Evolutionary conservation across 2,329 filamentous ascomycete genomes (phyloP).

Genomic region (Claviceps sp.): DNA sequence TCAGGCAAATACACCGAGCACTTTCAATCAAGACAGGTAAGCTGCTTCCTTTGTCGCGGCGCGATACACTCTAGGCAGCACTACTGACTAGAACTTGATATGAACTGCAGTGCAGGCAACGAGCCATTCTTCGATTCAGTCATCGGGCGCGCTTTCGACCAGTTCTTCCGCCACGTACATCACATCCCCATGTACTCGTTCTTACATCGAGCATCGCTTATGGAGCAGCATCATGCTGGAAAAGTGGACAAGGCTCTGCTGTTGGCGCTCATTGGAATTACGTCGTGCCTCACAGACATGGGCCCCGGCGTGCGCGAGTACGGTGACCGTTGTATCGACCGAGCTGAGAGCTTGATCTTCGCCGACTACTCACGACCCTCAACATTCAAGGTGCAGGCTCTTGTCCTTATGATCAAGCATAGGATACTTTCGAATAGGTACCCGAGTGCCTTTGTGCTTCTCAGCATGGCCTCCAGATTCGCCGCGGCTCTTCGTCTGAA

Average conservation of each 20-base stretch:
- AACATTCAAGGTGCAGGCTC: slow-evolving; percentile 39
- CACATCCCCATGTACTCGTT: slow-evolving; percentile 47
- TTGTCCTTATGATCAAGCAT: slow-evolving; percentile 31
- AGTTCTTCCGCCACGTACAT: slow-evolving; percentile 45
- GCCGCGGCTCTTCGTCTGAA: slow-evolving; percentile 30
- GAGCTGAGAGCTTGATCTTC: slow-evolving; percentile 39
- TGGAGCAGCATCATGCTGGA: slow-evolving; percentile 44
- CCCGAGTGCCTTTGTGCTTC: slow-evolving; percentile 31
- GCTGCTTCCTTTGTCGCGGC: slow-evolving; percentile 4
- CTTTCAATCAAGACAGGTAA: slow-evolving; percentile 22
- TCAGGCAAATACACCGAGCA: slow-evolving; percentile 19
- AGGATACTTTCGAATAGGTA: slow-evolving; percentile 30
- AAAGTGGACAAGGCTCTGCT: slow-evolving; percentile 41
- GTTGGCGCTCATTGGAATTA: slow-evolving; percentile 41
- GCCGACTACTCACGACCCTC: slow-evolving; percentile 41
- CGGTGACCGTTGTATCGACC: slow-evolving; percentile 39
- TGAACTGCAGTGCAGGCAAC: slow-evolving; percentile 15
- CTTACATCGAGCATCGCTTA: slow-evolving; percentile 43
- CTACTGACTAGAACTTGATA: background rate
- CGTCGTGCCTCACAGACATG: slow-evolving; percentile 40
- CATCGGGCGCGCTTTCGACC: slow-evolving; percentile 39
- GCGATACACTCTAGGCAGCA: background rate
- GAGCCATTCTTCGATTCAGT: slow-evolving; percentile 35
- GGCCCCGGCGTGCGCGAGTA: slow-evolving; percentile 38
- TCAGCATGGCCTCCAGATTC: slow-evolving; percentile 28